Base-by-base conservation (phyloP, 345 rosid species). In the Eucalyptus pumila region DNA sequence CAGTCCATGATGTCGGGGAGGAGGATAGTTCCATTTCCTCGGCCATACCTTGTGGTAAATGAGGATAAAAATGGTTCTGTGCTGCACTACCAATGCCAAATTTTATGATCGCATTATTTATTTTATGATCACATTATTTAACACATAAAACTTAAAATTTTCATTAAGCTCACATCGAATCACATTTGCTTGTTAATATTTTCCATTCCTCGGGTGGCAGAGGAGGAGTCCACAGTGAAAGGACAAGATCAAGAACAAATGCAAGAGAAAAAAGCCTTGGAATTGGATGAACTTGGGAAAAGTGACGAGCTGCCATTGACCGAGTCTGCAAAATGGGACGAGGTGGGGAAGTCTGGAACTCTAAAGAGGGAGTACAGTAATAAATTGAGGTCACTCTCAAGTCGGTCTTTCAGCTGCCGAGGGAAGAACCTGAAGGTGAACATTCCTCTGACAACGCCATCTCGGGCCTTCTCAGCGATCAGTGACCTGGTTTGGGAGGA, bases 391-490 rank as follows among this genome's bases (percentile, higher is more conserved):
- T 91, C 92, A 24, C 93, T 93, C 9, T 94, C 99, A 2, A 92
- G 96, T 69, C 92, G 92, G n/a, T 93, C 90, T 67, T 94, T 96
- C 93, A 93, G 87, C 90, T 94, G 93, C 87, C 97, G 94, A 23
- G 98, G 99, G 87, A 98, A 95, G 94, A 97, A 93, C 90, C 69
- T 97, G 58, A 95, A 92, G 93, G 94, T 98, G 40, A 94, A 96
- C 89, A 96, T 98, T 88, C 99, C 99, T 87, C 89, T 95, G 49
- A 95, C 97, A 81, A 98, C 95, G 3, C 99, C 98, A 26, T 91
- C 99, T 51, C 96, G 94, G 5, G 95, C 98, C 88, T 92, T 98
- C 87, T 95, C 97, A 14, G 99, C 99, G 4, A 91, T 98, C 54
- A 94, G 96, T 89, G 93, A 97, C 90, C 90, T 97, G 45, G 80